Evolutionary conservation across 768 basidiomycete species (phyloP).

Genomic region (Naganishia antarctica): DNA sequence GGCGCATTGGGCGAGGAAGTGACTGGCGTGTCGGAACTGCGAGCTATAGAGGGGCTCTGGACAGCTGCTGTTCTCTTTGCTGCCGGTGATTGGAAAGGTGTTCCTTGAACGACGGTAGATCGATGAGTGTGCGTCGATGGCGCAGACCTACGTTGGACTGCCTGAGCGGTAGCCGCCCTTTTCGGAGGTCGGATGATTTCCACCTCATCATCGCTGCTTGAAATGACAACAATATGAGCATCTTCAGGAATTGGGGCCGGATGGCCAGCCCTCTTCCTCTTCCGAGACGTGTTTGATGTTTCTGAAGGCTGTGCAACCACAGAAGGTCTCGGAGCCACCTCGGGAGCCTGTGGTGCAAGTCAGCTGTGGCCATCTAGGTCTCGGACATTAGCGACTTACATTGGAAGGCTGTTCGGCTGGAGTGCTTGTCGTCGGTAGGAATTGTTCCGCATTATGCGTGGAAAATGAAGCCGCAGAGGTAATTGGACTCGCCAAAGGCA

Average conservation of each 20-base stretch:
- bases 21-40: neutral
- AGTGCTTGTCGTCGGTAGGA: no score
- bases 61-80: neutral
- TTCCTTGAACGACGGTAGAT: neutral
- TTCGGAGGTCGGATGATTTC: constrained; percentile 8
- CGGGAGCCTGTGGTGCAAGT: no score
- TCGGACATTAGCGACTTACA: no score
- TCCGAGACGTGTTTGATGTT: neutral
- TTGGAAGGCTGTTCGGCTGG: no score
- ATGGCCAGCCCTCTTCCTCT: neutral
- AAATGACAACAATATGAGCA: neutral
- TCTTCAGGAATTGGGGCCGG: constrained; percentile 1
- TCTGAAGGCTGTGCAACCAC: no score
- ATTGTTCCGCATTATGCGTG: no score
- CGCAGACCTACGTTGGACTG: neutral
- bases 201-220: constrained; percentile 5
- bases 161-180: neutral
- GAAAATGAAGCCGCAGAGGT: no score
- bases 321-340: neutral
- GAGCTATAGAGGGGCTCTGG: neutral
- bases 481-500: no score
- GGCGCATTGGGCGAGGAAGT: neutral
- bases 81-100: neutral
- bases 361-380: no score
- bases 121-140: neutral